Percentiles rank a stretch among this genome's conserved stretches.
Evolutionary conservation across 768 basidiomycete species (phyloP).

Genomic region (Tephrocybe sp.): DNA sequence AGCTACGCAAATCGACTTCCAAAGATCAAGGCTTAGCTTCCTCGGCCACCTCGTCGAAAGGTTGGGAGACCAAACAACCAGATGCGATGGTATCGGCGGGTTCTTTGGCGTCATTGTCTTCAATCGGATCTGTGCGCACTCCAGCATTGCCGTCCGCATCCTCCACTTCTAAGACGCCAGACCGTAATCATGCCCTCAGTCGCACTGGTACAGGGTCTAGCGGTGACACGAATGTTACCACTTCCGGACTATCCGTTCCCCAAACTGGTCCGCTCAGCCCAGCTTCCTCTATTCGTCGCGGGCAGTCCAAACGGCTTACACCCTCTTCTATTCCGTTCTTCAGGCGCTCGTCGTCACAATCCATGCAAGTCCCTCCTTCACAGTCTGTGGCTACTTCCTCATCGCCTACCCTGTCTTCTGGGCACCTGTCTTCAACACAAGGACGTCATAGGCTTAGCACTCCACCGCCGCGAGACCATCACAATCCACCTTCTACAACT

Average conservation of each 20-base stretch:
- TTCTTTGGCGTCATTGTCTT: conserved; percentile 74
- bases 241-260: conserved; percentile 52
- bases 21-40: conserved; percentile 61
- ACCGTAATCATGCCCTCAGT: conserved; percentile 53
- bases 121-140: conserved; percentile 62
- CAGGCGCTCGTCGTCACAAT: conserved; percentile 87
- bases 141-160: conserved; percentile 42
- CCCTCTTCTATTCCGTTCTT: conserved; percentile 95
- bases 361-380: conserved; percentile 66
- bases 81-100: conserved; percentile 80
- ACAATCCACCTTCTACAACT: conserved; percentile 46
- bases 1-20: conserved; percentile 67
- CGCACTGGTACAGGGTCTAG: conserved; percentile 79
- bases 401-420: conserved; percentile 46
- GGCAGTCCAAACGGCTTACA: conserved; percentile 79
- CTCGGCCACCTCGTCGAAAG: conserved; percentile 39
- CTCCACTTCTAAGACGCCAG: conserved; percentile 66
- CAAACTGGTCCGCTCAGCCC: conserved; percentile 71
- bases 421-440: conserved; percentile 38
- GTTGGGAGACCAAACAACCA: conserved; percentile 70
- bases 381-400: conserved; percentile 50
- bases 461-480: conserved; percentile 58
- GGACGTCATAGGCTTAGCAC: conserved; percentile 40
- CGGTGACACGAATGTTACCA: conserved; percentile 64
- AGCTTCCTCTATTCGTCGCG: conserved; percentile 64